phyloP scores from a whole-genome alignment of 352 stramenopile species.

The Phytophthora sp. region DNA sequence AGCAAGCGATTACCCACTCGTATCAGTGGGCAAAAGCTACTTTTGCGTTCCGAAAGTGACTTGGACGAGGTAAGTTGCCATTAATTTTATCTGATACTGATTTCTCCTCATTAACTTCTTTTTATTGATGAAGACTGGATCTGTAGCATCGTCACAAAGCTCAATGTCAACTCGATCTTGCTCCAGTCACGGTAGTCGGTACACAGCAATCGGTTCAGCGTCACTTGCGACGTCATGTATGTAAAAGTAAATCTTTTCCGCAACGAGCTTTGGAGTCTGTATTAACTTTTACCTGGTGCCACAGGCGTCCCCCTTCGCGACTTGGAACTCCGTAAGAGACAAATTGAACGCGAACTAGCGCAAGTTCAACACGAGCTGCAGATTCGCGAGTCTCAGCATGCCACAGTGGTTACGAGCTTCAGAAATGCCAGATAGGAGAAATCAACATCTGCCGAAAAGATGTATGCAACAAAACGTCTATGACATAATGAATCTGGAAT shows the following conservation, averaged over 20 bases:
- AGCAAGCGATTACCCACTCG: neutral
- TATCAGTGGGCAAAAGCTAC: conserved; percentile 1
- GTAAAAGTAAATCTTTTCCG: no score
- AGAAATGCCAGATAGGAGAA: no score
- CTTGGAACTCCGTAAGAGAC: conserved; percentile 58
- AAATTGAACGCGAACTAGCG: conserved; percentile 62
- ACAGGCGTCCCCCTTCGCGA: conserved; percentile 58
- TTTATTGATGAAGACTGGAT: conserved; percentile 29
- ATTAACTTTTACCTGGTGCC: neutral
- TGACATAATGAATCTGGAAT: no score
- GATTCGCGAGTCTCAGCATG: conserved; percentile 31
- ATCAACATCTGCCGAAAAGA: no score
- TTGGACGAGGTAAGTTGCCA: conserved; percentile 7
- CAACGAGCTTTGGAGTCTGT: no score
- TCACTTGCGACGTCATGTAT: conserved; percentile 54
- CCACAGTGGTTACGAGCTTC: no score
- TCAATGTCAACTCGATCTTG: conserved; percentile 8
- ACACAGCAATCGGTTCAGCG: neutral
- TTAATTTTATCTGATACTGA: neutral
- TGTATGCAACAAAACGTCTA: no score
- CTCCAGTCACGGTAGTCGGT: conserved; percentile 6
- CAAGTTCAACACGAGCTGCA: conserved; percentile 54
- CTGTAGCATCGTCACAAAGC: conserved; percentile 20
- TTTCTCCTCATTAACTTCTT: neutral
- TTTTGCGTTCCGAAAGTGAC: conserved; percentile 14